Conservation (phyloP, 164 flowering plant species). For the Dillenia suffruticosa region DNA sequence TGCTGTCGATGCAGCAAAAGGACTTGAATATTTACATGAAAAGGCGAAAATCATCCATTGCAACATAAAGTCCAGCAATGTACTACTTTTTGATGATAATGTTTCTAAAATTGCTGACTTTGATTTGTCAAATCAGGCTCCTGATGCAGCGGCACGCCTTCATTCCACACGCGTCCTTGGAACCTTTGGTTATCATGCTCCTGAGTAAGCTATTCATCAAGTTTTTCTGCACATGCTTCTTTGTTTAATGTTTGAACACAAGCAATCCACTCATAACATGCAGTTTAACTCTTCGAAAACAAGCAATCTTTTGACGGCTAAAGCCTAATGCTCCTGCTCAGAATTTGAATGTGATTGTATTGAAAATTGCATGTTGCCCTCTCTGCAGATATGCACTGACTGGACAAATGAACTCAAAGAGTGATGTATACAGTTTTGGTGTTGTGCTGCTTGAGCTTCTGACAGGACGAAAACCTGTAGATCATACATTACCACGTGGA, state of each 20-base stretch:
- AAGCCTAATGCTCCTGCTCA: no score
- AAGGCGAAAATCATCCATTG: constrained; percentile 81
- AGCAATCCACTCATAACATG: no score
- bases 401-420: constrained; percentile 80
- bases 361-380: no score
- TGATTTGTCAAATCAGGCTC: constrained; percentile 89
- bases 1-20: constrained; percentile 95
- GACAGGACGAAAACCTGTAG: constrained; percentile 90
- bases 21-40: constrained; percentile 84
- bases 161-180: constrained; percentile 96
- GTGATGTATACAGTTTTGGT: constrained; percentile 91
- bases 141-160: constrained; percentile 89
- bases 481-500: constrained; percentile 85
- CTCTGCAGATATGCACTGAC: constrained; percentile 84
- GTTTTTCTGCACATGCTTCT: not conserved
- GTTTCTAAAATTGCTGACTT: constrained; percentile 87
- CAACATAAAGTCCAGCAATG: constrained; percentile 88
- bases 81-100: constrained; percentile 77
- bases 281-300: not conserved
- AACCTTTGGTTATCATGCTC: constrained; percentile 93
- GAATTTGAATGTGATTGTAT: no score
- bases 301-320: no score
- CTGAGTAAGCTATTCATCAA: constrained; percentile 54
- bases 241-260: not conserved
- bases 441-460: constrained; percentile 85